A percentile compares a stretch with the other conserved stretches of the same genome.
These are phyloP conservation scores for Wickerhamomyces sp. DNA, from an alignment of 1,139 yeast genomes.

Conservation along the genomic window DNA sequence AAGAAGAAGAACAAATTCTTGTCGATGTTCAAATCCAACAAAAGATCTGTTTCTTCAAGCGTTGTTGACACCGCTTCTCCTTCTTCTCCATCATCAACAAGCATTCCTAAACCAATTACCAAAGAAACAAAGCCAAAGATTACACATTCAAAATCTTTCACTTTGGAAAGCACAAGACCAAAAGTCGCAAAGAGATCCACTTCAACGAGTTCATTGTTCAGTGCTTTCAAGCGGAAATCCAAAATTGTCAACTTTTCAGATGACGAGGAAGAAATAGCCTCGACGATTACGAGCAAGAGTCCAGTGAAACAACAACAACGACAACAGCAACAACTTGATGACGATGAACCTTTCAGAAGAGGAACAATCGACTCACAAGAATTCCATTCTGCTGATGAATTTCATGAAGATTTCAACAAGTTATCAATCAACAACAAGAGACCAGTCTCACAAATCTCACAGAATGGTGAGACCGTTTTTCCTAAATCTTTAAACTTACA, in stretches of 20 bases:
- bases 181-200: conserved; percentile 18
- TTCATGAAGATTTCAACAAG: conserved; percentile 24
- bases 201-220: conserved; percentile 20
- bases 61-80: conserved; percentile 17
- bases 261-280: background rate
- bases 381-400: conserved; percentile 4
- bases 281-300: background rate
- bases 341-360: background rate
- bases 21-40: conserved; percentile 27
- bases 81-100: conserved; percentile 15
- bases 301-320: background rate
- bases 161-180: conserved; percentile 6
- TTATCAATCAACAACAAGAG: conserved; percentile 2
- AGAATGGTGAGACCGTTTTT: conserved; percentile 59
- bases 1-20: conserved; percentile 30
- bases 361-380: background rate
- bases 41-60: conserved; percentile 18
- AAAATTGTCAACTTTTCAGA: conserved; percentile 4
- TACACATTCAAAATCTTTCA: conserved; percentile 14
- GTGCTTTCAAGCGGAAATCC: conserved; percentile 19
- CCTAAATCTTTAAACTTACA: conserved; percentile 62
- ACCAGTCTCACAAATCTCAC: conserved; percentile 23
- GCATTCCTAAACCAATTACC: conserved; percentile 5
- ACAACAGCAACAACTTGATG: background rate
- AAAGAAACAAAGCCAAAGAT: conserved; percentile 5